Evolutionary conservation across 2,329 filamentous ascomycete species (phyloP).

Genomic region (Elsinoe australis): DNA sequence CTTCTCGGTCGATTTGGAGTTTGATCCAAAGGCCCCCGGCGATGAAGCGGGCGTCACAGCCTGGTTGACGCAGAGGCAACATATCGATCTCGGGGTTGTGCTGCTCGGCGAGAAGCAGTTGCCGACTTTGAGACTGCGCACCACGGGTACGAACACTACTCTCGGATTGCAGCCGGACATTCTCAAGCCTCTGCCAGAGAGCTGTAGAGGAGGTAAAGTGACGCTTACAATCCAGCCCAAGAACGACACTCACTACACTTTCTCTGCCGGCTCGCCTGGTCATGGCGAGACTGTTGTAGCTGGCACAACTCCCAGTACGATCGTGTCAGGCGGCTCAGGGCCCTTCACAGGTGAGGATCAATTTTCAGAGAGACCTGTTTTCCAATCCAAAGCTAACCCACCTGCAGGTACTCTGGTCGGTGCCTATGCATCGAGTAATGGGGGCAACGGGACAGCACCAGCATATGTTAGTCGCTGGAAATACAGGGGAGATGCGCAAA

Average conservation of each 20-base stretch:
- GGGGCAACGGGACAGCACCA: constrained; percentile 36
- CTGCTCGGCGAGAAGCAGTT: constrained; percentile 12
- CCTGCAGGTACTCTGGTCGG: constrained; percentile 43
- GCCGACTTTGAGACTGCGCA: constrained; percentile 42
- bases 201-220: constrained; percentile 34
- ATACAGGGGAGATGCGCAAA: constrained; percentile 36
- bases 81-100: constrained; percentile 40
- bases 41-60: constrained; percentile 48
- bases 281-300: constrained; percentile 20
- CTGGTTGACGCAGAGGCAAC: constrained; percentile 49
- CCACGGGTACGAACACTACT: constrained; percentile 33
- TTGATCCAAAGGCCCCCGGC: constrained; percentile 31
- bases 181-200: constrained; percentile 34
- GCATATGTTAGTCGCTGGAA: constrained; percentile 45
- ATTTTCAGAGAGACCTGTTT: not conserved
- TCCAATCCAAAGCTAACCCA: not conserved
- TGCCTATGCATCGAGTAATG: constrained; percentile 48
- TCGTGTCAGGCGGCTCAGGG: constrained; percentile 25
- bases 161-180: constrained; percentile 34
- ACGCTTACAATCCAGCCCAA: constrained; percentile 37
- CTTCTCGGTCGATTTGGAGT: constrained; percentile 43
- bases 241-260: constrained; percentile 42
- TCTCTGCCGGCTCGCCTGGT: constrained; percentile 25
- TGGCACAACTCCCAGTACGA: constrained; percentile 25
- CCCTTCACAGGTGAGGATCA: constrained; percentile 27